phyloP scores from a whole-genome alignment of 257 asterid genomes.

The Fraxinus pennsylvanica region DNA sequence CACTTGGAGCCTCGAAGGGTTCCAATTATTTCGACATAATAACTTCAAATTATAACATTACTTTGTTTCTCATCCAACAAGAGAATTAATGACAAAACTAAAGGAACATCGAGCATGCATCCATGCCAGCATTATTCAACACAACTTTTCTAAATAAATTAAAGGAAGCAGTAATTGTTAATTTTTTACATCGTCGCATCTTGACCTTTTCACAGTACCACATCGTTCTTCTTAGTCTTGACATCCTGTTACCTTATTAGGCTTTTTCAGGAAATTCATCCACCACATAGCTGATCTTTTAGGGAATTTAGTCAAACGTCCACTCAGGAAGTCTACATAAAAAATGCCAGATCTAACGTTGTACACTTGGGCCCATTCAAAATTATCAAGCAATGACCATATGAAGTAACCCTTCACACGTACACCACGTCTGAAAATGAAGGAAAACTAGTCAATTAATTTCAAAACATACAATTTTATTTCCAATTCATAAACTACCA shows the following conservation, averaged over 20 bases:
- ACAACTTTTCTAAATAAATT: no score
- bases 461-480: not conserved
- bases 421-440: not conserved
- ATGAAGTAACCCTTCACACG: not conserved
- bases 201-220: no score
- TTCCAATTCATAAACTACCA: not conserved
- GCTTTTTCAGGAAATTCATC: not conserved
- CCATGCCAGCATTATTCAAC: no score
- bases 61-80: no score
- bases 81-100: no score
- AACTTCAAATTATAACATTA: no score
- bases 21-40: no score
- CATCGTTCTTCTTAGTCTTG: no score
- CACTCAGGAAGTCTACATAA: not conserved
- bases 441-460: not conserved
- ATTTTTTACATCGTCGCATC: no score
- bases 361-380: conserved; percentile 11
- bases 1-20: no score
- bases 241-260: not conserved
- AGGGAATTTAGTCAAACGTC: conserved; percentile 5
- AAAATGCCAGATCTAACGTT: conserved; percentile 9
- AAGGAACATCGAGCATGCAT: no score
- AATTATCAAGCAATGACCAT: conserved; percentile 20
- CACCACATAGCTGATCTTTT: conserved; percentile 10
- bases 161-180: no score